These are phyloP conservation scores for Cardamine chenopodiifolia DNA, from an alignment of 345 rosid genomes.

Conservation along the genomic window DNA sequence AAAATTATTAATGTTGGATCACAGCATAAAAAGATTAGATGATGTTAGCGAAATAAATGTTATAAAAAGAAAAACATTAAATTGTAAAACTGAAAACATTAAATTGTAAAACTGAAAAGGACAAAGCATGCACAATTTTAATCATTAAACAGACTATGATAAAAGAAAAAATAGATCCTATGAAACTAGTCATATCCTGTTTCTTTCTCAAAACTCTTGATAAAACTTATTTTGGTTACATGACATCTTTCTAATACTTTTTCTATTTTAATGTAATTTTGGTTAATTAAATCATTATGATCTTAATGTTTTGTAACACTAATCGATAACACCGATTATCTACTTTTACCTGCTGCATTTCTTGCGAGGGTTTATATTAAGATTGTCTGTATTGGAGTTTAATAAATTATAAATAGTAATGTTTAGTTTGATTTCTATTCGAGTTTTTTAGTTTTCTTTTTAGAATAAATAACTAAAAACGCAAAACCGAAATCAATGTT, in stretches of 20 bases:
- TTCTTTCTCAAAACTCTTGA: not conserved
- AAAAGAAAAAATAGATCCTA: not conserved
- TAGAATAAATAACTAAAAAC: not conserved
- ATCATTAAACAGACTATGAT: slow-evolving; percentile 37
- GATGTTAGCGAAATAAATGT: not conserved
- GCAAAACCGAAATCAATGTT: not conserved
- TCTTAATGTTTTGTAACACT: not conserved
- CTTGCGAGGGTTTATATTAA: too few species aligned
- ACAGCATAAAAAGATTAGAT: not conserved
- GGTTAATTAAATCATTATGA: not conserved
- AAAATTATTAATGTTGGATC: slow-evolving; percentile 10
- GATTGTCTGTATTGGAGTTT: too few species aligned
- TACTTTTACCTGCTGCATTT: not conserved
- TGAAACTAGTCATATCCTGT: slow-evolving; percentile 22
- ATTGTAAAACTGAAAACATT: slow-evolving; percentile 17
- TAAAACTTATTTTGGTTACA: not conserved
- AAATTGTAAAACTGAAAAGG: slow-evolving; percentile 22
- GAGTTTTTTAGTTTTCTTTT: not conserved
- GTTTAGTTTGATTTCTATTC: too few species aligned
- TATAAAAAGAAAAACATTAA: slow-evolving; percentile 12
- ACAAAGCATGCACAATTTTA: slow-evolving; percentile 40
- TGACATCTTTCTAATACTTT: not conserved
- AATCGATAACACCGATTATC: not conserved
- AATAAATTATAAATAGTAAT: too few species aligned
- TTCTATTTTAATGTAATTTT: not conserved